Base-by-base conservation (phyloP, 352 stramenopile species). In the Globisporangium abappressorium region DNA sequence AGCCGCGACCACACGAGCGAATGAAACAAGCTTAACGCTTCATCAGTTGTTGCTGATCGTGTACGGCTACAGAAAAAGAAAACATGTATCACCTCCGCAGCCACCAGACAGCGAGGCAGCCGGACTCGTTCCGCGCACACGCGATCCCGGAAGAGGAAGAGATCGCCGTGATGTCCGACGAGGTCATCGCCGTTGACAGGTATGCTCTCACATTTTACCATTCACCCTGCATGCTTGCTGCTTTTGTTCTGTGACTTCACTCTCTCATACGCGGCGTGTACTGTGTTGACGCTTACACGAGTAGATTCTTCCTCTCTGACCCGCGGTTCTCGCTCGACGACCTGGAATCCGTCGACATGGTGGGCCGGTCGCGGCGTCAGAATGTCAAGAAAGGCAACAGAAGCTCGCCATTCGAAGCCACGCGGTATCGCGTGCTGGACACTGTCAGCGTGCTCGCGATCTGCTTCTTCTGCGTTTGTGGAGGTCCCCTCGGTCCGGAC, bases 391-490 rank as follows among this genome's bases (percentile, higher is more conserved):
- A 22, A 41, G n/a, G 6, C n/a, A 56, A 11, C 18, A 51, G 26
- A 30, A 67, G 20, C 56, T 47, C 43, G 18, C 38, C 61, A 26
- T 47, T 64, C n/a, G 51, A 69, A 34, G 12, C 38, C 20, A 57
- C 58, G 6, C 59, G 65, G 24, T 55, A 59, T 15, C 69, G 69
- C 14, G 64, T 74, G 12, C 55, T 74, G 20, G 53, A 62, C 58
- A 74, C 64, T 1, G 53, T 38, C 0, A 34, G 64, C n/a, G 58
- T 74, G 11, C 33, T 66, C 15, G 59, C 53, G 22, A 58, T 74
- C 18, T 70, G 69, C 64, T 74, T 74, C 69, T 74, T 74, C 36
- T 68, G 58, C 38, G 69, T 74, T 2, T 74, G 70, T 20, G 58
- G 65, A 3, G 70, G 70, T 8, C 70, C 70, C 6, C 56, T 72